These are phyloP conservation scores for Infundibulicybe gibba DNA, from an alignment of 768 basidiomycete genomes.

Conservation along the genomic window DNA sequence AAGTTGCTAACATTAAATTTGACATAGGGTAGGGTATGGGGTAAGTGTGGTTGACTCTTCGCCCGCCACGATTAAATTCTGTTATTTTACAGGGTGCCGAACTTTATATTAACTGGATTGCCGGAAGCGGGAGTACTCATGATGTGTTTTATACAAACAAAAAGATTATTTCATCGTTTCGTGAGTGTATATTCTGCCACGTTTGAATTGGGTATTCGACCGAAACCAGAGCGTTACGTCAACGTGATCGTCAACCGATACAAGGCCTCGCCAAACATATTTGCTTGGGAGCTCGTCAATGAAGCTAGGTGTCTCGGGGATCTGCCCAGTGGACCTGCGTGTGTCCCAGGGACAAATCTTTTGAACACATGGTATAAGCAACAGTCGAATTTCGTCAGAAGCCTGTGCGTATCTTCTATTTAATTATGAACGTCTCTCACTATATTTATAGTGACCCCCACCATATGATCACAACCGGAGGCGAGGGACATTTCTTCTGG, in stretches of 20 bases:
- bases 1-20: background rate
- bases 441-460: slow-evolving; percentile 36
- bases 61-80: background rate
- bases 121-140: slow-evolving; percentile 43
- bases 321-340: slow-evolving; percentile 43
- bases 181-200: slow-evolving; percentile 17
- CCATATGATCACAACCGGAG: slow-evolving; percentile 53
- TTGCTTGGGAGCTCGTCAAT: slow-evolving; percentile 61
- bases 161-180: slow-evolving; percentile 37
- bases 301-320: slow-evolving; percentile 54
- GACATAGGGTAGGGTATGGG: slow-evolving; percentile 50
- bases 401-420: slow-evolving; percentile 31
- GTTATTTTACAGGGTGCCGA: slow-evolving; percentile 43
- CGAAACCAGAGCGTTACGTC: slow-evolving; percentile 34
- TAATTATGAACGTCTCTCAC: background rate
- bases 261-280: slow-evolving; percentile 50
- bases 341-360: slow-evolving; percentile 42
- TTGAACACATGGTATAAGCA: slow-evolving; percentile 48
- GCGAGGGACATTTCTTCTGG: slow-evolving; percentile 56
- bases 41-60: slow-evolving; percentile 22
- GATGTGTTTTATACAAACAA: slow-evolving; percentile 60
- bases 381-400: slow-evolving; percentile 48
- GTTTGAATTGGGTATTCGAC: background rate
- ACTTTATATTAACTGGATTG: slow-evolving; percentile 57
- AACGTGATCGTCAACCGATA: slow-evolving; percentile 45